Evolutionary conservation across 2,329 filamentous ascomycete genomes (phyloP).

Genomic region (Aspergillus ustus): DNA sequence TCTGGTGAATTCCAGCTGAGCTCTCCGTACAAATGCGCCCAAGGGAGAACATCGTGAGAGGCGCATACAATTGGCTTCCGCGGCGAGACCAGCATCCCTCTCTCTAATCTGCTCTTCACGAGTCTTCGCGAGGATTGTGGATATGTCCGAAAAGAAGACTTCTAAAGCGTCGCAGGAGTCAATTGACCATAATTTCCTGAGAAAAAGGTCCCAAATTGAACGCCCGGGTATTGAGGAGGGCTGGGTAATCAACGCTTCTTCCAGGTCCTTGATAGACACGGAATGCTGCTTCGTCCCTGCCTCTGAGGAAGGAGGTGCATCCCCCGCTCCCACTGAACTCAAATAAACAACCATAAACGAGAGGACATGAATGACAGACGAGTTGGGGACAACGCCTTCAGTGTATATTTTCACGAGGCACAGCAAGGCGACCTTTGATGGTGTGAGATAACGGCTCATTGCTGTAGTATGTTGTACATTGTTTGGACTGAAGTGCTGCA

Average conservation of each 20-base stretch:
- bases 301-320: conserved; percentile 25
- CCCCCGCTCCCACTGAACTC: conserved; percentile 49
- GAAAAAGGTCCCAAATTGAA: conserved; percentile 84
- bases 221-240: conserved; percentile 69
- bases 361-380: conserved; percentile 74
- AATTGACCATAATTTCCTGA: conserved; percentile 81
- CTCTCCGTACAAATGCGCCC: conserved; percentile 77
- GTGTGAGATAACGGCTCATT: conserved; percentile 86
- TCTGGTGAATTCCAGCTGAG: conserved; percentile 77
- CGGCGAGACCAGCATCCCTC: conserved; percentile 57
- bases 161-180: conserved; percentile 82
- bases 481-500: not conserved
- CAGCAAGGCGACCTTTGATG: conserved; percentile 82
- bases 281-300: conserved; percentile 37
- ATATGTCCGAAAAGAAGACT: conserved; percentile 69
- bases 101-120: conserved; percentile 64
- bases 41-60: conserved; percentile 77
- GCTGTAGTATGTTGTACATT: conserved; percentile 13
- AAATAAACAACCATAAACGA: conserved; percentile 78
- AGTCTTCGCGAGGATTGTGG: conserved; percentile 63
- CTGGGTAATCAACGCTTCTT: conserved; percentile 51
- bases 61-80: conserved; percentile 59
- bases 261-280: conserved; percentile 51
- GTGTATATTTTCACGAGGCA: conserved; percentile 81
- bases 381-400: conserved; percentile 69